These are phyloP conservation scores for Termitomyces sp. DNA, from an alignment of 768 basidiomycete genomes.

Conservation along the genomic window DNA sequence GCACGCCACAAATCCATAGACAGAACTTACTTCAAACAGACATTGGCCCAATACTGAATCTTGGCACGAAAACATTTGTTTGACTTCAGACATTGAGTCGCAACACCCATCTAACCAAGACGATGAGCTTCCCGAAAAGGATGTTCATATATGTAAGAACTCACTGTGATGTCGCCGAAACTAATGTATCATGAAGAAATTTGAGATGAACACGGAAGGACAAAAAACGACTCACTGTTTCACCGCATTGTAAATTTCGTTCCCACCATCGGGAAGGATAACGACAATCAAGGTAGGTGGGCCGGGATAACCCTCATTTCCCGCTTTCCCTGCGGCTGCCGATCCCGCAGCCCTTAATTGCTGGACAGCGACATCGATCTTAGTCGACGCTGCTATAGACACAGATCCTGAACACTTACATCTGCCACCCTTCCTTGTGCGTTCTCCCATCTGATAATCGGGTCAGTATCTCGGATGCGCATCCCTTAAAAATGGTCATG, in stretches of 20 bases:
- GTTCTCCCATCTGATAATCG: constrained; percentile 53
- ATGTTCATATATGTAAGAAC: constrained; percentile 4
- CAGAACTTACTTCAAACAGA: constrained; percentile 66
- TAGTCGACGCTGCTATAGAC: background rate
- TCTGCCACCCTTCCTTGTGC: constrained; percentile 53
- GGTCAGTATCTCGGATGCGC: constrained; percentile 40
- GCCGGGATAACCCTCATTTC: constrained; percentile 26
- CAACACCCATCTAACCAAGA: constrained; percentile 59
- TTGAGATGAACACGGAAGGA: constrained; percentile 15
- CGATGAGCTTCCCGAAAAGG: background rate
- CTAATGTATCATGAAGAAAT: background rate
- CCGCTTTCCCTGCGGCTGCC: constrained; percentile 37
- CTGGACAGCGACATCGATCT: constrained; percentile 10
- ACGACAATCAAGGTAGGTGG: constrained; percentile 63
- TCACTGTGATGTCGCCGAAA: constrained; percentile 56
- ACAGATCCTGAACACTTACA: constrained; percentile 20
- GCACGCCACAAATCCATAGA: background rate
- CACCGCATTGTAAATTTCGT: constrained; percentile 73
- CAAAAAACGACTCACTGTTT: constrained; percentile 61
- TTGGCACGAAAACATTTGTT: constrained; percentile 64
- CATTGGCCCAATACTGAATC: constrained; percentile 78
- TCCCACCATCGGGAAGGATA: constrained; percentile 67
- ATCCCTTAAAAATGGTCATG: constrained; percentile 48
- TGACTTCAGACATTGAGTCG: constrained; percentile 77
- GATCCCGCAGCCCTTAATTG: constrained; percentile 52